Percentiles rank a stretch among this genome's conserved stretches.
phyloP scores from a whole-genome alignment of 2,329 filamentous ascomycete genomes.

The Colletotrichum tamarilloi region DNA sequence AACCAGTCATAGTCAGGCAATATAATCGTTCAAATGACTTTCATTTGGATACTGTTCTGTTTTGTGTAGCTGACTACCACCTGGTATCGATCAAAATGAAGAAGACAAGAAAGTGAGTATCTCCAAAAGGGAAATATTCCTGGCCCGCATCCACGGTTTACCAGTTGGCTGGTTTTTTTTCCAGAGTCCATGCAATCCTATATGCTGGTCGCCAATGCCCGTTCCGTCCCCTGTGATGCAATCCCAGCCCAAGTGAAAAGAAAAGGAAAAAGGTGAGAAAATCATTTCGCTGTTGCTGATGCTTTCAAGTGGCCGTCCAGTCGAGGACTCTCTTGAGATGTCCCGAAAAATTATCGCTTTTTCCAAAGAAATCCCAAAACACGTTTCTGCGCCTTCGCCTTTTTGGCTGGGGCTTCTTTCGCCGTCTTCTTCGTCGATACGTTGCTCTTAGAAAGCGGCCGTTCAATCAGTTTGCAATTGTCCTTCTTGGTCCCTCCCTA shows the following conservation, averaged over 20 bases:
- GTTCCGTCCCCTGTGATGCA: slow-evolving; percentile 25
- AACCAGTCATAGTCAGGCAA: too few species aligned
- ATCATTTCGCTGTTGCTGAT: slow-evolving; percentile 36
- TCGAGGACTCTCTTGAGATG: slow-evolving; percentile 28
- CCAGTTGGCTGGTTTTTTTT: slow-evolving; percentile 12
- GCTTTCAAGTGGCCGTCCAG: slow-evolving; percentile 31
- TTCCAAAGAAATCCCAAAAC: slow-evolving; percentile 15
- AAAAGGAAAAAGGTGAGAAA: not conserved
- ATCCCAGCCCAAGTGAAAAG: slow-evolving; percentile 3
- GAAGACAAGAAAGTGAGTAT: not conserved
- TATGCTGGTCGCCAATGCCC: slow-evolving; percentile 28
- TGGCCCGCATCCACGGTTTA: slow-evolving; percentile 21
- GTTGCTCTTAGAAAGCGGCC: not conserved
- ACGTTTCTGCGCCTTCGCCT: not conserved
- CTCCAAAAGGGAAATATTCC: slow-evolving; percentile 2
- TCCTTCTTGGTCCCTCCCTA: slow-evolving; percentile 14
- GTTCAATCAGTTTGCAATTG: not conserved
- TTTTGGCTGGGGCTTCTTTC: slow-evolving; percentile 5
- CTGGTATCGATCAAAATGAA: slow-evolving; percentile 28
- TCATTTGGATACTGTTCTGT: slow-evolving; percentile 4
- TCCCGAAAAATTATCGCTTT: slow-evolving; percentile 30
- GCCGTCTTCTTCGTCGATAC: slow-evolving; percentile 10
- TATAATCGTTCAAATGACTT: not conserved
- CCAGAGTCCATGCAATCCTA: slow-evolving; percentile 32
- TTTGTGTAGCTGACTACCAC: slow-evolving; percentile 12